Percentiles rank a stretch among this genome's conserved stretches.
These are phyloP conservation scores for Lichtheimia corymbifera DNA, from an alignment of 371 early-diverging fungal genomes.

Conservation along the genomic window DNA sequence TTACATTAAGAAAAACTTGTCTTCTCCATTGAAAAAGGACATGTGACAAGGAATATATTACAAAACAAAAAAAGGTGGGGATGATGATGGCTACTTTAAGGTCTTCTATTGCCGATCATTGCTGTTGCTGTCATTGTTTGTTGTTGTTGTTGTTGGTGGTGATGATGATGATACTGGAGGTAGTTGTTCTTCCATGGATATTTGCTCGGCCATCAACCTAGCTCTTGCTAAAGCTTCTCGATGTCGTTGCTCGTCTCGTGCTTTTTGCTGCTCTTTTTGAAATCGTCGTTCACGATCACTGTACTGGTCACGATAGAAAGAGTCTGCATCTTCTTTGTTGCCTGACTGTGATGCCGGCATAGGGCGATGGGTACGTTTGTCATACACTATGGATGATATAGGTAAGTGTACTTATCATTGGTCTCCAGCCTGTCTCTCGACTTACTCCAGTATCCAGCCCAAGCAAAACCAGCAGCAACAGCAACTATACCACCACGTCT, in stretches of 20 bases:
- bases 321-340: constrained; percentile 1
- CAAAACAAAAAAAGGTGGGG: no score
- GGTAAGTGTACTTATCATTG: neutral
- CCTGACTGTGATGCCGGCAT: constrained; percentile 26
- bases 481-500: constrained; percentile 24
- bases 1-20: no score
- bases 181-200: constrained; percentile 3
- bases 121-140: no score
- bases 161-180: no score
- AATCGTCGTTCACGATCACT: constrained; percentile 31
- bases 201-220: constrained; percentile 15
- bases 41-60: no score
- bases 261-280: constrained; percentile 15
- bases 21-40: no score
- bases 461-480: constrained; percentile 23
- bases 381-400: constrained; percentile 30
- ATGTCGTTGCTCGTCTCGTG: constrained; percentile 15
- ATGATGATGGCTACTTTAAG: no score
- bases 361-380: constrained; percentile 27
- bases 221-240: constrained; percentile 16
- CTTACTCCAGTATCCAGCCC: constrained; percentile 37
- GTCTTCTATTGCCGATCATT: no score
- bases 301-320: constrained; percentile 45
- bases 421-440: neutral
- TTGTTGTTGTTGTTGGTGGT: no score